A percentile compares a stretch with the other conserved stretches of the same genome.
Evolutionary conservation across 371 early-diverging fungal species (phyloP).

Genomic region (Apophysomyces elegans): DNA sequence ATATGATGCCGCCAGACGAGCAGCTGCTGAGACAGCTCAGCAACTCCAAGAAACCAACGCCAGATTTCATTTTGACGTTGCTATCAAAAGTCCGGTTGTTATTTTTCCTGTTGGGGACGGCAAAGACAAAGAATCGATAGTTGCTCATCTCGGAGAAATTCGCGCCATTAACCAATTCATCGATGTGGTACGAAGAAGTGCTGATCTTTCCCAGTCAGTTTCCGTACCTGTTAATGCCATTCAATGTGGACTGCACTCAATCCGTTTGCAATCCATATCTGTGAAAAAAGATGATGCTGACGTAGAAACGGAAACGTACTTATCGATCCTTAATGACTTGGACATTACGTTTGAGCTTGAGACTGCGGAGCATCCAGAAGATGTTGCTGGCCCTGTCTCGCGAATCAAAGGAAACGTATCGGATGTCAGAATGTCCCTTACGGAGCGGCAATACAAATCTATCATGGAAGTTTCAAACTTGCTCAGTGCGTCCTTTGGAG

Average conservation of each 20-base stretch:
- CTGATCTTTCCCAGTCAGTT: slow-evolving; percentile 20
- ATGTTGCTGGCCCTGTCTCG: slow-evolving; percentile 44
- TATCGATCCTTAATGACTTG: slow-evolving; percentile 85
- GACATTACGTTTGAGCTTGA: slow-evolving; percentile 72
- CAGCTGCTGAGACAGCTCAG: slow-evolving; percentile 80
- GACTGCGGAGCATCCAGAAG: slow-evolving; percentile 30
- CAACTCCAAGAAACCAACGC: slow-evolving; percentile 57
- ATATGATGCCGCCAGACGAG: slow-evolving; percentile 85
- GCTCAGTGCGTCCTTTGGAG: slow-evolving; percentile 63
- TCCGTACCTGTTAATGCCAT: slow-evolving; percentile 59
- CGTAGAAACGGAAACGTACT: slow-evolving; percentile 34
- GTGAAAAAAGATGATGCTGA: slow-evolving; percentile 20
- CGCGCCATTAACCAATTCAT: slow-evolving; percentile 77
- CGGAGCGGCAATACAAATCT: slow-evolving; percentile 80
- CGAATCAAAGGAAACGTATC: slow-evolving; percentile 73
- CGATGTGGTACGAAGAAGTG: slow-evolving; percentile 30
- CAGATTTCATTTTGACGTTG: slow-evolving; percentile 80
- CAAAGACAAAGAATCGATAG: slow-evolving; percentile 53
- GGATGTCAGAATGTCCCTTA: slow-evolving; percentile 78
- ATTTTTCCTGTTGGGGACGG: slow-evolving; percentile 74
- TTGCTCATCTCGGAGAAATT: slow-evolving; percentile 92
- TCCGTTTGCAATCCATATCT: slow-evolving; percentile 69
- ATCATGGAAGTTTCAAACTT: slow-evolving; percentile 67
- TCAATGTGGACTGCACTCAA: slow-evolving; percentile 69
- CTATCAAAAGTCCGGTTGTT: slow-evolving; percentile 89